Evolutionary conservation across 2,329 filamentous ascomycete genomes (phyloP).

Genomic region (Beauveria sp.): DNA sequence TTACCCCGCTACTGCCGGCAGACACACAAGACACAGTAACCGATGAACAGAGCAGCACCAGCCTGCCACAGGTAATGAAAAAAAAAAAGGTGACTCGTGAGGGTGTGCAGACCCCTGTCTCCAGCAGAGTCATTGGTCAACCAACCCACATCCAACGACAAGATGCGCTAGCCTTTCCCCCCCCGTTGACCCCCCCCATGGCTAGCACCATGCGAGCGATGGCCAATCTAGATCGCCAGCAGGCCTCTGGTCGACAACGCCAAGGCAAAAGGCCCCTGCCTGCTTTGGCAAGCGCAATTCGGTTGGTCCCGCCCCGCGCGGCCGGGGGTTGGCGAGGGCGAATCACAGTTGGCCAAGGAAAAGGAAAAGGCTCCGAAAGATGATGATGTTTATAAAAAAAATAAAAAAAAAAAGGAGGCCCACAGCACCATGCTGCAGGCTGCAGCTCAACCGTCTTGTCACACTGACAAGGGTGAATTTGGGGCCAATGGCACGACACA

Average conservation of each 20-base stretch:
- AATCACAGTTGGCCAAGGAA: not conserved
- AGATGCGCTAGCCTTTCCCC: constrained; percentile 8
- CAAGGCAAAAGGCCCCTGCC: not conserved
- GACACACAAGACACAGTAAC: no score
- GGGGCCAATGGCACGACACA: not conserved
- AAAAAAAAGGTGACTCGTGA: not conserved
- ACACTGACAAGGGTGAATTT: not conserved
- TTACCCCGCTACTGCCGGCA: no score
- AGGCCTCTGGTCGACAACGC: constrained; percentile 6
- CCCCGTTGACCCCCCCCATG: not conserved
- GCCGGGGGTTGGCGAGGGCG: constrained; percentile 13
- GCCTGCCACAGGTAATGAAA: no score
- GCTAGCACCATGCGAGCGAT: constrained; percentile 13
- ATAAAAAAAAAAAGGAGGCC: not conserved
- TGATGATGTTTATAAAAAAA: not conserved
- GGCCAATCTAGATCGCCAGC: constrained; percentile 14
- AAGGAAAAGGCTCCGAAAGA: not conserved
- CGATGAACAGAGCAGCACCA: no score
- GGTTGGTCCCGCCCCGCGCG: constrained; percentile 35
- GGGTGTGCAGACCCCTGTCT: constrained; percentile 5
- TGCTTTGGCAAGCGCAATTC: not conserved
- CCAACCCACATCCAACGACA: not conserved
- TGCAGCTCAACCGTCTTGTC: constrained; percentile 4
- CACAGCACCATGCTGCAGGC: not conserved
- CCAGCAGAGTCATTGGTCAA: not conserved